Percentiles rank a stretch among this genome's conserved stretches.
phyloP scores from a whole-genome alignment of 1,284 basidiomycete species.

The Austroboletus niveus region DNA sequence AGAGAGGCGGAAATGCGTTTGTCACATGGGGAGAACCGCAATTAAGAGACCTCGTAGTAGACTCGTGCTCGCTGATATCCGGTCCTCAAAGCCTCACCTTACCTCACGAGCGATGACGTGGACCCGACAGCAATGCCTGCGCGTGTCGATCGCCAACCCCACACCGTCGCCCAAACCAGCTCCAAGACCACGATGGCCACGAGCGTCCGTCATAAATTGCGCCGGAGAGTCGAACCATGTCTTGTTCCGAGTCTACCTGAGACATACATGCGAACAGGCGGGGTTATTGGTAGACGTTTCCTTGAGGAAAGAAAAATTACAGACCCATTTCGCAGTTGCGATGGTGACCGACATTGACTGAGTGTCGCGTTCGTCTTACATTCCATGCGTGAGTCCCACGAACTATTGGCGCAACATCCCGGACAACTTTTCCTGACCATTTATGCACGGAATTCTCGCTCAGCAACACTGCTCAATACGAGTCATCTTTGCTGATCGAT shows the following conservation, averaged over 20 bases:
- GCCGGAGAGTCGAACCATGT: conserved; percentile 81
- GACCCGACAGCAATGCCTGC: conserved; percentile 84
- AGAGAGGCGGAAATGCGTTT: conserved; percentile 61
- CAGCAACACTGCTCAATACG: conserved; percentile 89
- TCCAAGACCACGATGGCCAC: conserved; percentile 77
- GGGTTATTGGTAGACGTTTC: conserved; percentile 65
- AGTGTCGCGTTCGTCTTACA: conserved; percentile 28
- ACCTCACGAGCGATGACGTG: conserved; percentile 73
- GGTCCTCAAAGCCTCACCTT: conserved; percentile 47
- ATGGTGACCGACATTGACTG: neutral
- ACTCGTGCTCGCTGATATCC: conserved; percentile 48
- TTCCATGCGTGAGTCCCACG: no score
- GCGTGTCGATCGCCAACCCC: conserved; percentile 94
- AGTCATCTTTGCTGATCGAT: conserved; percentile 82
- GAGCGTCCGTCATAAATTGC: conserved; percentile 79
- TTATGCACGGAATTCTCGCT: conserved; percentile 83
- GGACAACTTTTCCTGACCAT: conserved; percentile 48
- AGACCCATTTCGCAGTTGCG: conserved; percentile 50
- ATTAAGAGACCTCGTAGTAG: conserved; percentile 85
- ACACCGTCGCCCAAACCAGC: conserved; percentile 82
- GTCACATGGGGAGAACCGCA: conserved; percentile 54
- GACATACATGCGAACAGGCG: conserved; percentile 63
- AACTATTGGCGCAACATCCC: conserved; percentile 46
- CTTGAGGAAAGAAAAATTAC: conserved; percentile 75
- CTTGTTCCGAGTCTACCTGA: conserved; percentile 65